A percentile compares a stretch with the other conserved stretches of the same genome.
These are phyloP conservation scores for Mortierella sp. DNA, from an alignment of 371 early-diverging fungal species.

Conservation along the genomic window DNA sequence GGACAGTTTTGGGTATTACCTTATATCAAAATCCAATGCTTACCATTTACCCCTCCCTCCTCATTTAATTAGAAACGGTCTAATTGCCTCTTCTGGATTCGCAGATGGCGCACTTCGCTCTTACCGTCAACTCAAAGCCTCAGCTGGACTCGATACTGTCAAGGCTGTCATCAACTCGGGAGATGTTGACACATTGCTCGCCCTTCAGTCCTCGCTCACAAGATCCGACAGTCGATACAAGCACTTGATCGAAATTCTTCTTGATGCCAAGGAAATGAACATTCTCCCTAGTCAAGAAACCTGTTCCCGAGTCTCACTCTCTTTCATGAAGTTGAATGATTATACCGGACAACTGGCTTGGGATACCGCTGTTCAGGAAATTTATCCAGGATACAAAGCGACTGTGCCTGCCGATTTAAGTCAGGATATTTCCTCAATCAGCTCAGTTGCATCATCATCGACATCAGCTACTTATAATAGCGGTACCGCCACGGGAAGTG, in stretches of 20 bases:
- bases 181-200: slow-evolving; percentile 45
- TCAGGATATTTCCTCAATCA: not conserved
- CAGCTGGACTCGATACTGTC: slow-evolving; percentile 32
- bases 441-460: not conserved
- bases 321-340: slow-evolving; percentile 37
- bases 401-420: slow-evolving; percentile 17
- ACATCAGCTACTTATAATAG: not conserved
- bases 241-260: slow-evolving; percentile 53
- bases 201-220: slow-evolving; percentile 42
- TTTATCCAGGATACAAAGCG: slow-evolving; percentile 48
- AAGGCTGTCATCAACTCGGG: slow-evolving; percentile 17
- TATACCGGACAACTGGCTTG: slow-evolving; percentile 50
- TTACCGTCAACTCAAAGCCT: slow-evolving; percentile 43
- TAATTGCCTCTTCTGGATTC: slow-evolving; percentile 43
- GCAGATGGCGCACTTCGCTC: slow-evolving; percentile 47
- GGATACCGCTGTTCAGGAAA: slow-evolving; percentile 56
- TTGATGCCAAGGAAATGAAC: slow-evolving; percentile 55
- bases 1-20: too few relatives aligned
- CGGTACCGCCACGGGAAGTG: not conserved
- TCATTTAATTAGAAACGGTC: slow-evolving; percentile 36
- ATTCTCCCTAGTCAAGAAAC: slow-evolving; percentile 39
- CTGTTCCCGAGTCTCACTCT: slow-evolving; percentile 45
- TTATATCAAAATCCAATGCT: too few relatives aligned
- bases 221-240: slow-evolving; percentile 41
- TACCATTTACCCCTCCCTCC: too few relatives aligned